Evolutionary conservation across 768 basidiomycete genomes (phyloP), one percentile per base, ranked within the genome.

Genomic region (Chalciporus pseudorubinellus): DNA sequence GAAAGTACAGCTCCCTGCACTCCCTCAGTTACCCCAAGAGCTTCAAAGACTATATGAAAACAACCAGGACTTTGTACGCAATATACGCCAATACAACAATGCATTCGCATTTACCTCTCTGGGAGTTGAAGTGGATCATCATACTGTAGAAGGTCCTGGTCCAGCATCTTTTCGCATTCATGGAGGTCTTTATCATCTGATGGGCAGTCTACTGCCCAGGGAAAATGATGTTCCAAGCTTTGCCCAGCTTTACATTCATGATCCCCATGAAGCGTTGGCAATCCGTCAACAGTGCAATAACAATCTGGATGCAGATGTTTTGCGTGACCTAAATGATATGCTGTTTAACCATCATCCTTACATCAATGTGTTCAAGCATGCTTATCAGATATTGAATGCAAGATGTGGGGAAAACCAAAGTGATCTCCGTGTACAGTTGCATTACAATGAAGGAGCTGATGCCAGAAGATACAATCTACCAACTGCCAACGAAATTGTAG

Each of bases 181-280:
- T 57, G 73, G 71, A 0, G 58, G 70, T 36, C 71, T 78, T 0
- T 61, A 59, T 42, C 75, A 80, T 56, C 45, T 45, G 0, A 61
- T 69, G 10, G 75, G 74, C 0, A 46, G 68, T 6, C 59, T 79
- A 0, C 52, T 3, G 0, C 67, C 74, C 21, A 9, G 46, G 0
- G 40, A 44, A 16, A 64, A 55, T 1, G 13, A 38, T 1, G 29
- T 28, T 0, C 69, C 75, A 0, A 28, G 46, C 0, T 78, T 71
- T 64, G 67, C 72, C 1, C 75, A 79, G 46, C 64, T 78, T 0
- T 77, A 75, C 43, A 62, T 77, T 2, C 67, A 73, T 60, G 74
- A 79, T 50, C 66, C 74, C 6, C 31, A 50, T 2, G 64, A 57
- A 1, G 75, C 76, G 0, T 64, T 72, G 1, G 21, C 72, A 3